Percentiles rank a stretch among this genome's conserved stretches.
Evolutionary conservation across 169 alveolate genomes (phyloP).

Genomic region (Cryptosporidium meleagridis): DNA sequence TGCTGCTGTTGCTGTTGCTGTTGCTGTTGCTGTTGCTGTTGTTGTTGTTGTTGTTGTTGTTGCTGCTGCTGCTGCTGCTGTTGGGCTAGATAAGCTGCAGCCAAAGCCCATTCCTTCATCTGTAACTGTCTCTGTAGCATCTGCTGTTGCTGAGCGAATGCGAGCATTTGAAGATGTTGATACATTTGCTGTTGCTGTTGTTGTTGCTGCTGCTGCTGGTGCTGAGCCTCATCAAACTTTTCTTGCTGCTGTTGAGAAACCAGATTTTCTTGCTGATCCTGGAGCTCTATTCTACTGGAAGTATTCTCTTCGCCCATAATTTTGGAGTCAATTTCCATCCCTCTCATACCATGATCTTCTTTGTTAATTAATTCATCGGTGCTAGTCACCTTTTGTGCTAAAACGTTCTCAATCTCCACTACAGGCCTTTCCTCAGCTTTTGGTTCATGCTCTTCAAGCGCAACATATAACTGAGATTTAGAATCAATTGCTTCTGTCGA

Average conservation of each 20-base stretch:
- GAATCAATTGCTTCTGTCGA: neutral
- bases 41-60: conserved; percentile 37
- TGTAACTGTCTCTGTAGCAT: conserved; percentile 64
- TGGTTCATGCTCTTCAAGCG: neutral
- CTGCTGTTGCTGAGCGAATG: conserved; percentile 49
- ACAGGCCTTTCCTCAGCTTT: neutral
- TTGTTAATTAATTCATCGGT: neutral
- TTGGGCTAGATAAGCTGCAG: conserved; percentile 18
- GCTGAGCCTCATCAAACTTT: neutral
- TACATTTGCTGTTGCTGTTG: conserved; percentile 21
- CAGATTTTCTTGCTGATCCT: neutral
- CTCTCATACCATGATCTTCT: neutral
- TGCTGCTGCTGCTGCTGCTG: conserved; percentile 61
- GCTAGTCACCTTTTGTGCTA: neutral
- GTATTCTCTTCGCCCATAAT: neutral
- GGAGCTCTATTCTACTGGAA: neutral
- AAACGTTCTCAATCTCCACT: neutral
- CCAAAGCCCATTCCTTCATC: conserved; percentile 57
- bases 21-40: neutral
- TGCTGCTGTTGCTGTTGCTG: conserved; percentile 54
- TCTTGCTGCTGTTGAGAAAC: neutral
- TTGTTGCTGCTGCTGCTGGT: neutral
- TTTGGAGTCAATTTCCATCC: neutral
- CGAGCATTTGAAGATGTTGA: conserved; percentile 49
- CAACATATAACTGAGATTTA: neutral